Evolutionary conservation across 345 rosid genomes (phyloP).

Genomic region (Diplotaxis tenuifolia): DNA sequence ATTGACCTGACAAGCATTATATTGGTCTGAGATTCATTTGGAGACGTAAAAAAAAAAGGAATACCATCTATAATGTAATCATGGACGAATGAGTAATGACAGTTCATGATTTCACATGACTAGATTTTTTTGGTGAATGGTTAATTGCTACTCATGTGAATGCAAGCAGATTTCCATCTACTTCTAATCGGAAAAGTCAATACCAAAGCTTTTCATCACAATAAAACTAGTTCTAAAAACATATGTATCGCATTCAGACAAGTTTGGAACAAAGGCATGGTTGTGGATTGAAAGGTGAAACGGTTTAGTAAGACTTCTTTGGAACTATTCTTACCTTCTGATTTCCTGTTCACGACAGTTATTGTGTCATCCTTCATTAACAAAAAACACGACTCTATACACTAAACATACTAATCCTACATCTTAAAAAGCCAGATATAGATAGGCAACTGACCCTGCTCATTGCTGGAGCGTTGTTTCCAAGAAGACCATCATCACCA

Average conservation of each 20-base stretch:
- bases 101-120: conserved; percentile 3
- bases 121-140: conserved; percentile 17
- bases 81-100: conserved; percentile 5
- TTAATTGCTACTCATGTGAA: conserved; percentile 5
- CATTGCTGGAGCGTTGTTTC: conserved; percentile 91
- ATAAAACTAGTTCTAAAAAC: not conserved
- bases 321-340: conserved; percentile 14
- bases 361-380: not conserved
- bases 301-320: not conserved
- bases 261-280: conserved; percentile 23
- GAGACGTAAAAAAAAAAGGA: not conserved
- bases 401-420: not conserved
- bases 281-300: not conserved
- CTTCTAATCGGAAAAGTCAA: not conserved
- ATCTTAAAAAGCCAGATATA: not conserved
- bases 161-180: conserved; percentile 3
- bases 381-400: not conserved
- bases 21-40: conserved; percentile 24
- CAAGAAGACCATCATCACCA: conserved; percentile 87
- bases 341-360: not conserved
- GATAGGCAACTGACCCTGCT: conserved; percentile 57
- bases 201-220: not conserved
- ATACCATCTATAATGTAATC: not conserved
- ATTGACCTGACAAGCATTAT: conserved; percentile 61
- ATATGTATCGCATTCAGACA: not conserved